Conservation (phyloP, 768 basidiomycete genomes). For the Leccinum boreale region DNA sequence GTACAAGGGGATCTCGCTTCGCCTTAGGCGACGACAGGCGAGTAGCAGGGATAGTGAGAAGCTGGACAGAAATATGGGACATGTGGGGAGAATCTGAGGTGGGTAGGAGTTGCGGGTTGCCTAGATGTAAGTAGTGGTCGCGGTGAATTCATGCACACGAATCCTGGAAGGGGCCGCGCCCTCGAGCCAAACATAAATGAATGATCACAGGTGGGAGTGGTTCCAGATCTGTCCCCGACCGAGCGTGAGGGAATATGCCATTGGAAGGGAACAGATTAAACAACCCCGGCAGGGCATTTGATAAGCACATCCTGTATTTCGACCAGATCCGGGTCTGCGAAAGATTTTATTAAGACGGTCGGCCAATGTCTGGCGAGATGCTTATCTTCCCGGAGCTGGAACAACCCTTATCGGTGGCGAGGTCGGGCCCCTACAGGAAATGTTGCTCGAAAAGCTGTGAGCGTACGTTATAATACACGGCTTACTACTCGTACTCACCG, state of each 20-base stretch:
- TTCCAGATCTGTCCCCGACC: neutral
- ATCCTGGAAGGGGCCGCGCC: neutral
- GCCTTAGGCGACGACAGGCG: neutral
- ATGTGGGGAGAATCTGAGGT: constrained; percentile 1
- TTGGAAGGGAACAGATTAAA: neutral
- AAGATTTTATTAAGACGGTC: neutral
- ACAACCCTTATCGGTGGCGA: constrained; percentile 1
- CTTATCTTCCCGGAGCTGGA: constrained; percentile 17
- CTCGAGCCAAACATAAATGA: constrained; percentile 18
- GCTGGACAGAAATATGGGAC: constrained; percentile 5
- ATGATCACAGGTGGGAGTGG: neutral
- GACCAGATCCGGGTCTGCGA: constrained; percentile 1
- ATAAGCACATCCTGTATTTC: constrained; percentile 13
- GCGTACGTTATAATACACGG: neutral
- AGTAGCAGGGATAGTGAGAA: neutral
- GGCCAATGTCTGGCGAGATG: constrained; percentile 9
- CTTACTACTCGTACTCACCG: neutral
- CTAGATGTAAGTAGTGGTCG: neutral
- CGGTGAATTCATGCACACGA: neutral
- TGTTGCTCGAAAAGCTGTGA: neutral
- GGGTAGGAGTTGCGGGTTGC: neutral
- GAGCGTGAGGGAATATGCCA: neutral
- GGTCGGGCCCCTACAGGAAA: neutral
- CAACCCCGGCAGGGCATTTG: constrained; percentile 3
- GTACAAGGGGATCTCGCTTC: constrained; percentile 13